Evolutionary conservation across 169 alveolate genomes (phyloP), one percentile per base, ranked within the genome.

Genomic region (Babesia sp.): DNA sequence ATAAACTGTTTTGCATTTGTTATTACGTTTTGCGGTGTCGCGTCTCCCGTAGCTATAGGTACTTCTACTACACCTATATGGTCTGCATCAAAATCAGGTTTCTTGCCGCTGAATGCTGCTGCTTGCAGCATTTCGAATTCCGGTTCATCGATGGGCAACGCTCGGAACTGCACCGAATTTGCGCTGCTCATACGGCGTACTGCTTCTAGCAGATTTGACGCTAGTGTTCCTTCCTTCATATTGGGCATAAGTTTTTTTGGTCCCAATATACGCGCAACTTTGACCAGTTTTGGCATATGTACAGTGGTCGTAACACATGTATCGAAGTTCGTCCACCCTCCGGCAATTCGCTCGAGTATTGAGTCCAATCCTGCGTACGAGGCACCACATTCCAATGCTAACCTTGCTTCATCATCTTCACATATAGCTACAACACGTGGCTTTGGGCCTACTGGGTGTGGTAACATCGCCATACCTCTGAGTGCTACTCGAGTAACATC

Each of bases 201-300:
- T 1, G 90, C 83, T 29, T 83, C 91, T 29, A 71, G 54, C 41
- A 89, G 24, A 51, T 89, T 84, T 31, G 71, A 76, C 22, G 83
- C 72, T 3, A 89, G 66, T n/a, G 87, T 79, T 39, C 97, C 97
- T 16, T 95, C 90, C 67, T 94, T 94, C 24, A 90, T 85, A 46
- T 94, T 94, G 14, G 98, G 98, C 97, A 95, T 94, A 44, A 95
- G 87, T 55, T 94, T 95, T 64, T 88, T 89, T 0, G 98, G 98
- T 0, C 98, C 98, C 16, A 95, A 85, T 36, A 92, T 87, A 56
- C 91, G 92, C 2, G 98, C 98, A 45, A 93, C 77, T 28, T 92
- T 90, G 63, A 93, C 87, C 14, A 96, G 80, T 56, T 75, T 71
- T 42, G 91, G 93, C 91, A 96, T 94, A 26, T 90, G 85, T 39